phyloP scores from a whole-genome alignment of 805 yeast species.

The Hagleromyces aurorensis region DNA sequence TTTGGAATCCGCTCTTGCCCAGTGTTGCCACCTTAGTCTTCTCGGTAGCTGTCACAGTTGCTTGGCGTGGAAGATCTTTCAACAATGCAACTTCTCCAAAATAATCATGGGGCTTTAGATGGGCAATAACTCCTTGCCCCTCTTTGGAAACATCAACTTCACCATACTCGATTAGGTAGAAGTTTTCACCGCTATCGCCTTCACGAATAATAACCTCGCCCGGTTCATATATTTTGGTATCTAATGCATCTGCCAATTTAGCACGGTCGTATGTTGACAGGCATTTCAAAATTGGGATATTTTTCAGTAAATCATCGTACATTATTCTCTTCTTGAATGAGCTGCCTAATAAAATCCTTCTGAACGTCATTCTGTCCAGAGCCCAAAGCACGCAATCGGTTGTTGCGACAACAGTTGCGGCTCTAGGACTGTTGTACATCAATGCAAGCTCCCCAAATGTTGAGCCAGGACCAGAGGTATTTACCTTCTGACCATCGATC shows the following conservation, averaged over 20 bases:
- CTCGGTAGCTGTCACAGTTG: slow-evolving; percentile 74
- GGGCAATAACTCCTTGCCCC: slow-evolving; percentile 51
- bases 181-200: slow-evolving; percentile 78
- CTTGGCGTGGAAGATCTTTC: slow-evolving; percentile 89
- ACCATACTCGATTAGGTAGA: slow-evolving; percentile 74
- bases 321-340: slow-evolving; percentile 83
- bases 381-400: slow-evolving; percentile 81
- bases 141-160: slow-evolving; percentile 62
- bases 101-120: slow-evolving; percentile 74
- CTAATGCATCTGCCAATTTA: slow-evolving; percentile 90
- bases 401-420: slow-evolving; percentile 80
- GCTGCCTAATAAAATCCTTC: slow-evolving; percentile 83
- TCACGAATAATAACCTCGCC: slow-evolving; percentile 74
- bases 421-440: slow-evolving; percentile 96
- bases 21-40: slow-evolving; percentile 83
- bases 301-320: slow-evolving; percentile 83
- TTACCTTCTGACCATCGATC: slow-evolving; percentile 59
- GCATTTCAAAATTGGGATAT: slow-evolving; percentile 70
- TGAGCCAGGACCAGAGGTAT: slow-evolving; percentile 74
- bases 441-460: slow-evolving; percentile 95
- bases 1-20: slow-evolving; percentile 86
- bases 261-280: slow-evolving; percentile 76
- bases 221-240: slow-evolving; percentile 60
- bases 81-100: slow-evolving; percentile 94
- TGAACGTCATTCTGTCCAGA: slow-evolving; percentile 84